Evolutionary conservation across 2,329 filamentous ascomycete genomes (phyloP), one percentile per base, ranked within the genome.

Genomic region (Colletotrichum australisinense): DNA sequence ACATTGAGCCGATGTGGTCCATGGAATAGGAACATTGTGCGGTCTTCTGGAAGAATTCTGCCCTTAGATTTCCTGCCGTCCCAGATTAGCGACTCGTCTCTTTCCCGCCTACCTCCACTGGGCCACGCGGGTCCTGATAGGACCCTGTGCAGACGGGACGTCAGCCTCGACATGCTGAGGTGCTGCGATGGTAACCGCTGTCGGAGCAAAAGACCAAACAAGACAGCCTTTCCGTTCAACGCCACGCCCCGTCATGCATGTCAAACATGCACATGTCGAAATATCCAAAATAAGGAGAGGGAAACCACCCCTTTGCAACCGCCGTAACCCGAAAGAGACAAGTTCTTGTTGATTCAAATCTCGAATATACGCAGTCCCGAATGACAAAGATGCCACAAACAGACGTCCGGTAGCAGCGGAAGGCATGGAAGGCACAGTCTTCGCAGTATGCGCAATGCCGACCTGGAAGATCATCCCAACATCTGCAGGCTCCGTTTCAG

Each of bases 401-500:
- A 62, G 52, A 35, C 52, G 26, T 28, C 42, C 56, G 49, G 28
- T 55, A 52, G 30, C 69, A 76, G 66, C 57, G 68, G 5, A 32
- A 19, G n/a, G 11, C 42, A 46, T 65, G 24, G 56, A 46, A 42
- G 24, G 57, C 14, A 49, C 67, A 70, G 46, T 49, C 22, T 57
- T 57, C 32, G n/a, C 14, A 11, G n/a, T 19, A n/a, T 46, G n/a
- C 38, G 64, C 49, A 49, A 26, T 65, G 60, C 32, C 26, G 19
- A 22, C 60, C 49, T n/a, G 57, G 62, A 49, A 69, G 59, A 64
- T 69, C 66, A 52, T 63, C 46, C 62, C 62, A 49, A 70, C 28
- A 63, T 67, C 46, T 74, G 63, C 69, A 72, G 63, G 58, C 68
- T 63, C 42, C 53, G 72, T 74, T 74, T 74, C 68, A 74, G 63